Evolutionary conservation across 2,329 filamentous ascomycete genomes (phyloP).

Genomic region (Alternaria rosae): DNA sequence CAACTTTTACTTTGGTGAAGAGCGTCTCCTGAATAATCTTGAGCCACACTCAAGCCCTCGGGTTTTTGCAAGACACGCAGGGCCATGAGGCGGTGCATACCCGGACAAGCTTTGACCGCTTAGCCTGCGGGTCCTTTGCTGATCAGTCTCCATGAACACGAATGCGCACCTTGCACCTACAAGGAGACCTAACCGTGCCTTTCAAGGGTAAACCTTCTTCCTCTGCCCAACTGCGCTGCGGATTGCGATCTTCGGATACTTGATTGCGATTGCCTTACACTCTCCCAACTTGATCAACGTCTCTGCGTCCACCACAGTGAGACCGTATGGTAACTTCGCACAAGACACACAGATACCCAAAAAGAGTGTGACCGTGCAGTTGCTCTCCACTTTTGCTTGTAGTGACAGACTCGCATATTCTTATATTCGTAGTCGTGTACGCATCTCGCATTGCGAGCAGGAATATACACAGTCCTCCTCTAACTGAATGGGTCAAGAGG

Average conservation of each 20-base stretch:
- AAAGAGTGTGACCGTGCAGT: neutral
- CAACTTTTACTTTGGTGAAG: constrained; percentile 5
- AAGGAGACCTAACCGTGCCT: neutral
- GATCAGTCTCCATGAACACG: constrained; percentile 1
- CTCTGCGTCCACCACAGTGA: neutral
- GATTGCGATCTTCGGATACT: neutral
- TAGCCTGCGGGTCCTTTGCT: constrained; percentile 19
- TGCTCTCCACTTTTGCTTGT: neutral
- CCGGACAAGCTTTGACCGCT: constrained; percentile 16
- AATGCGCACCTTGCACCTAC: neutral
- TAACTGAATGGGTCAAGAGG: neutral
- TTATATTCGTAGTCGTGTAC: neutral
- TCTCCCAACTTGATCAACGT: neutral
- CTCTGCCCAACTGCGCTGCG: neutral
- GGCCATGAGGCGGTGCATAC: constrained; percentile 27
- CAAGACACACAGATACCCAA: neutral
- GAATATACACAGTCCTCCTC: neutral
- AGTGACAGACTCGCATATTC: neutral
- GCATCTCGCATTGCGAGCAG: neutral
- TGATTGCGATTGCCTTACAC: neutral
- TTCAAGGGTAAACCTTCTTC: neutral
- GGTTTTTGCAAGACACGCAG: constrained; percentile 16
- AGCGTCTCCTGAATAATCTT: constrained; percentile 11
- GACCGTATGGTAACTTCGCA: neutral
- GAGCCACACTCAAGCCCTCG: constrained; percentile 6